Conservation (phyloP, 495 filamentous ascomycete species). For the Aspergillus coremiiformis region DNA sequence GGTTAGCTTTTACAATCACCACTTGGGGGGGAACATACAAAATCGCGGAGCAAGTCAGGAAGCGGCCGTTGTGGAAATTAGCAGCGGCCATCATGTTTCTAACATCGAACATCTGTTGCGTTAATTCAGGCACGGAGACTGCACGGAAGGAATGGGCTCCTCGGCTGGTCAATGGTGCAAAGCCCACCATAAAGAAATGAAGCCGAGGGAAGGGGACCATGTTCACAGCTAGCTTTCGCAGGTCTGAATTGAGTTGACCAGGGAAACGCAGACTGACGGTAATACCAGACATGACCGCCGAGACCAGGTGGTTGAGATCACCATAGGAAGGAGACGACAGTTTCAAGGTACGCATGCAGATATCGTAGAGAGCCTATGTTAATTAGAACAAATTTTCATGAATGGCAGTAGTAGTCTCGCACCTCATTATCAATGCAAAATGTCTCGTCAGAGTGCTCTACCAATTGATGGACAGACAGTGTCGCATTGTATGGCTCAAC, state of each 20-base stretch:
- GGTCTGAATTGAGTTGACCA: constrained; percentile 98
- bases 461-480: constrained; percentile 96
- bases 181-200: constrained; percentile 99
- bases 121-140: constrained; percentile 94
- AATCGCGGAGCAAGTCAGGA: constrained; percentile 98
- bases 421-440: constrained; percentile 99
- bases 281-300: constrained; percentile 98
- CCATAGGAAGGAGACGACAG: constrained; percentile 96
- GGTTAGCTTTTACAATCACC: neutral
- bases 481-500: constrained; percentile 99
- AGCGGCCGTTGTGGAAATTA: constrained; percentile 99
- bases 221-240: constrained; percentile 99
- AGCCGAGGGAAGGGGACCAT: constrained; percentile 99
- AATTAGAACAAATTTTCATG: constrained; percentile 16
- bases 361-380: constrained; percentile 86
- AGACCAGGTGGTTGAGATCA: constrained; percentile 98
- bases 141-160: constrained; percentile 94
- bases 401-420: constrained; percentile 10
- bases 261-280: constrained; percentile 99
- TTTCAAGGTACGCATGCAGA: constrained; percentile 99
- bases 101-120: constrained; percentile 99
- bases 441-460: constrained; percentile 99
- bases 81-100: constrained; percentile 99
- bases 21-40: constrained; percentile 44
- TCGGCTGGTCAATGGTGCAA: constrained; percentile 96